These are phyloP conservation scores for Cladosporium austrohemisphaericum DNA, from an alignment of 2,329 filamentous ascomycete genomes.

Conservation along the genomic window DNA sequence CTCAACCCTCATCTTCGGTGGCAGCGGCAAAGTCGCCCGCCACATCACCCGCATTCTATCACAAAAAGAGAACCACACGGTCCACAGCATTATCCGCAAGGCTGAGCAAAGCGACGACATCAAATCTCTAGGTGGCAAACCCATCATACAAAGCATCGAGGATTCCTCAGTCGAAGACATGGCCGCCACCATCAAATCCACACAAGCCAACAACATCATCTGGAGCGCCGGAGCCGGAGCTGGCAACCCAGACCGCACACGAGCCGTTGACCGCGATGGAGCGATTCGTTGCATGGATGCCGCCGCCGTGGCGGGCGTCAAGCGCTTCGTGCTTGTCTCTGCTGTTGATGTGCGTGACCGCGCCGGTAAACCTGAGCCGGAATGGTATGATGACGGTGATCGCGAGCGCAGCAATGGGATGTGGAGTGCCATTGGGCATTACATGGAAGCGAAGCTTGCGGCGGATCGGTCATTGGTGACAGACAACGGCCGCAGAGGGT, in stretches of 20 bases:
- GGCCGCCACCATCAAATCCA: conserved; percentile 34
- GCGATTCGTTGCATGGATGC: conserved; percentile 61
- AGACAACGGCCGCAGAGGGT: conserved; percentile 35
- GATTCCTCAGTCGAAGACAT: conserved; percentile 37
- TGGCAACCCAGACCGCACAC: conserved; percentile 51
- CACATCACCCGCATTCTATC: conserved; percentile 33
- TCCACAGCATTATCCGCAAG: conserved; percentile 35
- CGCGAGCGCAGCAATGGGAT: conserved; percentile 34
- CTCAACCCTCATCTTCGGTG: conserved; percentile 34
- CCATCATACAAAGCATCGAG: conserved; percentile 45
- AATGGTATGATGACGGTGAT: conserved; percentile 44
- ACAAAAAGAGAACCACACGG: conserved; percentile 24
- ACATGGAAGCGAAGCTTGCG: conserved; percentile 42
- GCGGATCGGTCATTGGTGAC: conserved; percentile 41
- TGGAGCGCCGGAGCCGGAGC: conserved; percentile 33
- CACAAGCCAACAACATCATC: conserved; percentile 33
- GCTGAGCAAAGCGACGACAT: conserved; percentile 36
- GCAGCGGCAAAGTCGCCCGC: conserved; percentile 35
- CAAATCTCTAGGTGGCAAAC: conserved; percentile 39
- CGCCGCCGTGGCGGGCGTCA: conserved; percentile 53
- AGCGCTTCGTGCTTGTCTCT: conserved; percentile 62
- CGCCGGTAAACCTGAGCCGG: conserved; percentile 36
- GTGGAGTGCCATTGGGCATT: conserved; percentile 39
- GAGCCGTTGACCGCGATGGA: conserved; percentile 60
- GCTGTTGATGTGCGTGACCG: conserved; percentile 55